Conservation (phyloP, 768 basidiomycete species). For the Boletus edulis region DNA sequence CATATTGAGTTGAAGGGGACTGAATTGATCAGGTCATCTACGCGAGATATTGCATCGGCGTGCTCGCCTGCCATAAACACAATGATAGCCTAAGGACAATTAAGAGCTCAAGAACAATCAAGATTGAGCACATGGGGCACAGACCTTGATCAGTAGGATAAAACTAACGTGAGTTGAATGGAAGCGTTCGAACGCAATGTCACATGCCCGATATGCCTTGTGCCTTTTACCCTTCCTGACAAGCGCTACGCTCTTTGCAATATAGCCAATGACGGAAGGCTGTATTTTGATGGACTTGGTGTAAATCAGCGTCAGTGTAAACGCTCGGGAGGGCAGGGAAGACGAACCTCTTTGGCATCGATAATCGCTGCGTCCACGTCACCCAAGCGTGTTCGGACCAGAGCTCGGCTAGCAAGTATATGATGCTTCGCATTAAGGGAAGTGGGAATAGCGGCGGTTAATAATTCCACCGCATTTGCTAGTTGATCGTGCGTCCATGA, state of each 20-base stretch:
- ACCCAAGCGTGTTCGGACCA: background rate
- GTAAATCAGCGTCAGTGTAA: background rate
- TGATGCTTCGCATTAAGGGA: background rate
- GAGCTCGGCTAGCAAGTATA: background rate
- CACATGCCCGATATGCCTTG: background rate
- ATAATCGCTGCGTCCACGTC: background rate
- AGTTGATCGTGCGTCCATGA: background rate
- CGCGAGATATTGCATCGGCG: background rate
- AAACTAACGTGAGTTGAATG: background rate
- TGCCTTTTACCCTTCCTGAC: background rate
- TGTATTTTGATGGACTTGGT: background rate
- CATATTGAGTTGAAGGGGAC: background rate
- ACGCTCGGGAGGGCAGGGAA: background rate
- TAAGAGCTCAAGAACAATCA: too few relatives aligned
- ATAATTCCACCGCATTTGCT: background rate
- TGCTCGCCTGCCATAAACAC: background rate
- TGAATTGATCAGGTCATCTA: background rate
- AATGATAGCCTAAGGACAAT: background rate
- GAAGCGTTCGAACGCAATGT: background rate
- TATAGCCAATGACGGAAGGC: background rate
- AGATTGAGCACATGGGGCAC: background rate
- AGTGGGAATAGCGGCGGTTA: background rate
- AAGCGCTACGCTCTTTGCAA: background rate
- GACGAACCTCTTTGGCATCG: background rate
- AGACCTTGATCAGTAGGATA: background rate